Evolutionary conservation across 441 rosid species (phyloP).

Genomic region (Geranium incanum): DNA sequence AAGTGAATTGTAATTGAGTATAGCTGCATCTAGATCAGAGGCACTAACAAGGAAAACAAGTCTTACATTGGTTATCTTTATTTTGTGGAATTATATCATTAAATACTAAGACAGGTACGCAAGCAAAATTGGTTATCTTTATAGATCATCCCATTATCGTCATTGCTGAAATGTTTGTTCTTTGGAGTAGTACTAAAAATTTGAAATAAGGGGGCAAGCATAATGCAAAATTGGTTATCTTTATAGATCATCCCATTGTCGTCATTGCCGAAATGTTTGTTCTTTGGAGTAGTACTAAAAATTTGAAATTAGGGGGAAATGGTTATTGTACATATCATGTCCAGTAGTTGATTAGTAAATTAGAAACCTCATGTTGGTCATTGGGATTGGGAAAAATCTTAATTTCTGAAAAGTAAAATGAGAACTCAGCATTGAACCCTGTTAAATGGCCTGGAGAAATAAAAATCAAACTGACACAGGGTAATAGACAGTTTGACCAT

Average conservation of each 20-base stretch:
- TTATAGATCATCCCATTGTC: background rate
- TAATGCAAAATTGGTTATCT: background rate
- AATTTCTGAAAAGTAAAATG: background rate
- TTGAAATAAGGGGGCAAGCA: background rate
- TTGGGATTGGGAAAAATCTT: background rate
- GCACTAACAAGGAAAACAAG: background rate
- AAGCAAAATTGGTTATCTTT: background rate
- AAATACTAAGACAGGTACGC: background rate
- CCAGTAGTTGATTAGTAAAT: background rate
- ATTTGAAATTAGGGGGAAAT: background rate
- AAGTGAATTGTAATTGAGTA: background rate
- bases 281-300: background rate
- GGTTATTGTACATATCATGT: background rate
- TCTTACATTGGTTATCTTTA: slow-evolving; percentile 2
- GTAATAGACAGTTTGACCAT: background rate
- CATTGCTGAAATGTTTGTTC: background rate
- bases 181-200: no score
- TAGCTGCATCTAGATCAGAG: slow-evolving; percentile 1
- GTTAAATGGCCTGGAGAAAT: background rate
- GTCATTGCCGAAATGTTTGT: background rate
- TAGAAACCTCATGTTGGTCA: background rate
- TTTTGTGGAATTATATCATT: background rate
- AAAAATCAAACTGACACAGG: background rate
- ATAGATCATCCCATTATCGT: background rate
- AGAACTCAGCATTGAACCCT: background rate